A percentile compares a stretch with the other conserved stretches of the same genome.
These are phyloP conservation scores for Edaphochlamys debaryana DNA, from an alignment of 139 green algal genomes.

Conservation along the genomic window DNA sequence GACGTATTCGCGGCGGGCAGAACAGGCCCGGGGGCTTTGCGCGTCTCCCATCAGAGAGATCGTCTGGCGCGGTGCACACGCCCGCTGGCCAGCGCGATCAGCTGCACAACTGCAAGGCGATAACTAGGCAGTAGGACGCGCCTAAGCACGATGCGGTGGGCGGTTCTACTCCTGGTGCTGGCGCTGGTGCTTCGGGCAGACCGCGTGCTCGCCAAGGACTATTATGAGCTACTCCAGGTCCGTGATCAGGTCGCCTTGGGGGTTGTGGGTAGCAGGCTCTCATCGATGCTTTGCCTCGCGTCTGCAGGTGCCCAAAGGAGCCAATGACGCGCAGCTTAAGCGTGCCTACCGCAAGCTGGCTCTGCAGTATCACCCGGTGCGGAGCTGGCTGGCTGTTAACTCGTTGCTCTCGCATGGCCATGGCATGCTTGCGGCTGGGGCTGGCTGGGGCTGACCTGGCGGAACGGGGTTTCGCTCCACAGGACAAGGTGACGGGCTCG, in stretches of 20 bases:
- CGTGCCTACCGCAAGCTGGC: constrained; percentile 95
- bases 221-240: constrained; percentile 93
- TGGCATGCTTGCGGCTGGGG: background rate
- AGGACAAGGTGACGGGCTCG: constrained; percentile 90
- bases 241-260: background rate
- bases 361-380: constrained; percentile 94
- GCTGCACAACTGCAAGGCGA: too few species aligned
- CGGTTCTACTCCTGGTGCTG: too few species aligned
- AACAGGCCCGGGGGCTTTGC: too few species aligned
- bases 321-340: constrained; percentile 92
- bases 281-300: background rate
- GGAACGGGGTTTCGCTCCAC: background rate
- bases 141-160: too few species aligned
- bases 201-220: constrained; percentile 67
- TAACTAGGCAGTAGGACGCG: too few species aligned
- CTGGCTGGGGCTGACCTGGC: too few species aligned
- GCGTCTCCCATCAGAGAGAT: too few species aligned
- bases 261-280: background rate
- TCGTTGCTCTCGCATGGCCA: too few species aligned
- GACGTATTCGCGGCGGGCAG: too few species aligned
- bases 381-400: too few species aligned
- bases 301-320: constrained; percentile 70
- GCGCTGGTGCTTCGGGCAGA: constrained; percentile 6
- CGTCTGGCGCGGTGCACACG: too few species aligned
- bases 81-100: too few species aligned